Percentiles rank a stretch among this genome's conserved stretches.
Evolutionary conservation across 73 alveolate species (phyloP).

Genomic region (Uronychia setigera): DNA sequence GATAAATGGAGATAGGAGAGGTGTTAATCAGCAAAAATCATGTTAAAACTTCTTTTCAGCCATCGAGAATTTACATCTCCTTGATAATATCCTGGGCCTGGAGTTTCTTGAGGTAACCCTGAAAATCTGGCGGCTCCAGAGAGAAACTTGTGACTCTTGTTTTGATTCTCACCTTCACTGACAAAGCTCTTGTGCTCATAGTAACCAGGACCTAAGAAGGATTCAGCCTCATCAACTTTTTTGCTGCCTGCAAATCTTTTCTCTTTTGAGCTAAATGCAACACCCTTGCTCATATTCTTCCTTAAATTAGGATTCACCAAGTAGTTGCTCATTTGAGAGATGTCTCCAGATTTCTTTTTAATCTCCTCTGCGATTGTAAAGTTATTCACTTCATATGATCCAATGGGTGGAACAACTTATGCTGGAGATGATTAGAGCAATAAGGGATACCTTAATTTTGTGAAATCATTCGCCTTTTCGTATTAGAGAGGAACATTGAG

Average conservation of each 20-base stretch:
- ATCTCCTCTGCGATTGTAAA: background rate
- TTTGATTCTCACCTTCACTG: slow-evolving; percentile 2
- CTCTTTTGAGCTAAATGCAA: slow-evolving; percentile 44
- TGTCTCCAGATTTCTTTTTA: background rate
- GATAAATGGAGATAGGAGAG: too few relatives aligned
- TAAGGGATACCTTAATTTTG: background rate
- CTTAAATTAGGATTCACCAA: slow-evolving; percentile 14
- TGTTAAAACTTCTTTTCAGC: too few relatives aligned
- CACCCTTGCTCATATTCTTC: slow-evolving; percentile 26
- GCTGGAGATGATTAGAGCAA: background rate
- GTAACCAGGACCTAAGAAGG: slow-evolving; percentile 56
- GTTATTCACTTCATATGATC: background rate
- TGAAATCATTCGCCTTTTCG: slow-evolving; percentile 26
- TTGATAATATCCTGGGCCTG: background rate
- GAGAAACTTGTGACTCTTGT: background rate
- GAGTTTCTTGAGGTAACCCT: background rate
- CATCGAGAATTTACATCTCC: background rate
- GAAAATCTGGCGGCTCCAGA: background rate
- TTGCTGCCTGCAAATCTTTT: slow-evolving; percentile 29
- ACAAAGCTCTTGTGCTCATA: slow-evolving; percentile 30
- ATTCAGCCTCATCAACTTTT: slow-evolving; percentile 45
- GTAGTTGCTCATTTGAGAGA: background rate
- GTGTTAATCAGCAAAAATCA: too few relatives aligned
- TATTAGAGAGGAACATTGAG: slow-evolving; percentile 35
- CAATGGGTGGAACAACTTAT: background rate